Evolutionary conservation across 345 rosid genomes (phyloP).

Genomic region (Hibiscus trionum): DNA sequence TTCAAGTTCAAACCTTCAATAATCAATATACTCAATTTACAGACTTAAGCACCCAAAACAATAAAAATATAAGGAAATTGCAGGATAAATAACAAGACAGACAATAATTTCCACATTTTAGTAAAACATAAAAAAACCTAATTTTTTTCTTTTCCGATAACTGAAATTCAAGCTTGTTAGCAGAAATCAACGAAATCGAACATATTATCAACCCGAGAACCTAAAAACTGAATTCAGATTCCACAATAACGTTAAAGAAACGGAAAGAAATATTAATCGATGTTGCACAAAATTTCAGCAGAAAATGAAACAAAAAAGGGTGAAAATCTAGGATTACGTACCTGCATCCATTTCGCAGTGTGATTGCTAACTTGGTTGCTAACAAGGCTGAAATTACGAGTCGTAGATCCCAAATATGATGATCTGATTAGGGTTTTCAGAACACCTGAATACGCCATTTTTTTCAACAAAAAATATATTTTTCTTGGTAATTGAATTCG

Average conservation of each 20-base stretch:
- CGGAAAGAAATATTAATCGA: not conserved
- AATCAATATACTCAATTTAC: not conserved
- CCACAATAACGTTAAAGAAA: not conserved
- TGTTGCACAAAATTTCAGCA: not conserved
- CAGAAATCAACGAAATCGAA: not conserved
- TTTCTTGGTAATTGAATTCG: not conserved
- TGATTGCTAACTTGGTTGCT: constrained; percentile 46
- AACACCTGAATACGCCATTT: constrained; percentile 52
- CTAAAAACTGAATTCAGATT: not conserved
- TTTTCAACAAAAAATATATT: not conserved
- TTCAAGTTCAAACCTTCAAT: not conserved
- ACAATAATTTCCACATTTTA: not conserved
- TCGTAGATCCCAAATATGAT: constrained; percentile 28
- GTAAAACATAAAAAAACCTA: not conserved
- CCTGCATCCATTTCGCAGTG: constrained; percentile 99
- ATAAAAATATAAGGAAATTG: not conserved
- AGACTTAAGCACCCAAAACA: not conserved
- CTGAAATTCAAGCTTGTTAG: not conserved
- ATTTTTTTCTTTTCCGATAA: not conserved
- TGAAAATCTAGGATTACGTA: constrained; percentile 4
- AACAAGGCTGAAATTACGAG: constrained; percentile 41
- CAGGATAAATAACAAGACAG: not conserved
- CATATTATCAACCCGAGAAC: not conserved
- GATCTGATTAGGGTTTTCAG: constrained; percentile 41
- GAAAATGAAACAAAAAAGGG: not conserved